Conservation (phyloP, 768 basidiomycete genomes). For the Lactifluus piperatus region DNA sequence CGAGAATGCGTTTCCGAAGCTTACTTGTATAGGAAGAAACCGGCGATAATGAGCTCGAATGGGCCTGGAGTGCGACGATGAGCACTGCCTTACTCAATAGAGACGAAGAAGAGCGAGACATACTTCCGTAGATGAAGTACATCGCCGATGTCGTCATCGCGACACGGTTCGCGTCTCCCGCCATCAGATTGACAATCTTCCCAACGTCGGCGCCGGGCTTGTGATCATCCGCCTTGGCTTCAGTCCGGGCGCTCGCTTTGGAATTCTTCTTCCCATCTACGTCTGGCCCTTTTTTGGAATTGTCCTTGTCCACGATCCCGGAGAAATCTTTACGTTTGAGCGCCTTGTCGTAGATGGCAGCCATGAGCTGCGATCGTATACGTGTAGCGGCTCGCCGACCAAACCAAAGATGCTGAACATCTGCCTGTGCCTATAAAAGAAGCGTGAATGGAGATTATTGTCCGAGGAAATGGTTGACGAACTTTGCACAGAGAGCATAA, state of each 20-base stretch:
- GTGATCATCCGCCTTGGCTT: constrained; percentile 37
- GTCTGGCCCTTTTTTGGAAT: constrained; percentile 2
- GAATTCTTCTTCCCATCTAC: constrained; percentile 12
- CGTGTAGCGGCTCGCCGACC: constrained; percentile 68
- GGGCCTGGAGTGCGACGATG: constrained; percentile 39
- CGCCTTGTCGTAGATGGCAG: constrained; percentile 82
- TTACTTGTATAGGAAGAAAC: constrained; percentile 69
- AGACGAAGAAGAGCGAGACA: constrained; percentile 14
- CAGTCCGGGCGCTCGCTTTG: neutral
- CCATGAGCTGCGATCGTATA: constrained; percentile 74
- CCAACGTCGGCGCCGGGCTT: constrained; percentile 79
- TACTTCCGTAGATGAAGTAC: constrained; percentile 64
- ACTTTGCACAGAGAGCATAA: constrained; percentile 49
- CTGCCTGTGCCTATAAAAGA: constrained; percentile 33
- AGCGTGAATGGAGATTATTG: neutral
- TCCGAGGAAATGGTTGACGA: neutral
- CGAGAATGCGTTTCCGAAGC: neutral
- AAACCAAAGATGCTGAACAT: constrained; percentile 73
- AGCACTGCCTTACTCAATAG: neutral
- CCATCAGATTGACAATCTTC: constrained; percentile 88
- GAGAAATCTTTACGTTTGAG: constrained; percentile 78
- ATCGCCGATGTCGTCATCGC: constrained; percentile 44
- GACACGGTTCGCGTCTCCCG: constrained; percentile 59
- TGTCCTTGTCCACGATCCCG: constrained; percentile 54
- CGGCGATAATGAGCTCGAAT: constrained; percentile 68